Base-by-base conservation (phyloP, 2,329 filamentous ascomycete genomes). In the Claviceps sp. region DNA sequence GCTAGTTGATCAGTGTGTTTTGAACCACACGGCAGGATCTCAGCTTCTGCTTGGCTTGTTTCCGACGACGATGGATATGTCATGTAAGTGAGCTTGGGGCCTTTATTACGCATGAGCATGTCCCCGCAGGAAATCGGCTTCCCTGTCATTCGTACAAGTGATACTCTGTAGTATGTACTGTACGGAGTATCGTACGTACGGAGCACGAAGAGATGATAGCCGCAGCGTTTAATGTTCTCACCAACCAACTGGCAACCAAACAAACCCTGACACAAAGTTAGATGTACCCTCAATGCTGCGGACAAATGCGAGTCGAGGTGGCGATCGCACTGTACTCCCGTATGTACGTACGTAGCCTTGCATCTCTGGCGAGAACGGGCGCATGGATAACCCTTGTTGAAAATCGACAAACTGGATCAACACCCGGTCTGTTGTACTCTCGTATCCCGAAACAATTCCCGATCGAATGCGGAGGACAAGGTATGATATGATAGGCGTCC, bases 361-460 rank as follows among this genome's bases (percentile, higher is more conserved):
- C 30, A 34, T 11, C 30, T 11, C 41, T 43, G 41, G 18, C n/a
- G 30, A 30, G 8, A 46, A 16, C 16, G n/a, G 30, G 20, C 26
- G n/a, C 34, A 51, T 46, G 42, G 49, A 22, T 47, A 3, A 38
- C 16, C 49, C 49, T 51, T 40, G 49, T 34, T 22, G 20, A 43
- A 11, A 13, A 18, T 47, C 38, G 24, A 43, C 24, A 24, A 34
- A 36, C 34, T 42, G 41, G 26, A 16, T 30, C 41, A 43, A 22
- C 18, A n/a, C 40, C 30, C 43, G 34, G 9, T 43, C n/a, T 52
- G 24, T 41, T 52, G 22, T 46, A 14, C 30, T 49, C 45, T 52
- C 50, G 47, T 49, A 44, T 44, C 50, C 30, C 49, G 42, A 51
- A 47, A 51, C 45, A 36, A 37, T 46, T 11, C 34, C 18, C 16